These are phyloP conservation scores for Penicillium tannophilum DNA, from an alignment of 495 filamentous ascomycete genomes.

Conservation along the genomic window DNA sequence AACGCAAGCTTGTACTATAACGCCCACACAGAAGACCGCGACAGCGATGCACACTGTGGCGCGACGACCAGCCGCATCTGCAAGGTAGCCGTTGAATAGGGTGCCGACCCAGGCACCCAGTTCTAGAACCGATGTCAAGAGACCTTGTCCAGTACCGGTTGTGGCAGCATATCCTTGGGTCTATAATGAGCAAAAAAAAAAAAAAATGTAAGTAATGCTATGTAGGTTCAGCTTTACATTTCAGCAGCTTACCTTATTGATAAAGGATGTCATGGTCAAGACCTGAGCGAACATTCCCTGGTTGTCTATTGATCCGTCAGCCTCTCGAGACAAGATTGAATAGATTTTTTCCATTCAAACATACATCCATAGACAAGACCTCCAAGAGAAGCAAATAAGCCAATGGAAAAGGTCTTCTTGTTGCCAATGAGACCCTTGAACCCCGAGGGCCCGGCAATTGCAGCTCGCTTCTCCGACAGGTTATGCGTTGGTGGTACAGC, in stretches of 20 bases:
- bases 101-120: slow-evolving; percentile 82
- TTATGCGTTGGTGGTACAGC: not conserved
- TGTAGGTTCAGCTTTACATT: not conserved
- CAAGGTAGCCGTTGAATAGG: slow-evolving; percentile 71
- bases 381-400: slow-evolving; percentile 39
- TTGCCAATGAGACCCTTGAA: slow-evolving; percentile 33
- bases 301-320: slow-evolving; percentile 26
- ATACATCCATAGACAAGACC: slow-evolving; percentile 42
- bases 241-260: slow-evolving; percentile 19
- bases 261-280: slow-evolving; percentile 36
- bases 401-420: slow-evolving; percentile 36
- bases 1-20: slow-evolving; percentile 69
- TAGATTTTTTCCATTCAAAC: slow-evolving; percentile 9
- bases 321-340: not conserved
- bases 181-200: slow-evolving; percentile 2
- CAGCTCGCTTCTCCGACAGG: slow-evolving; percentile 37
- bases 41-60: slow-evolving; percentile 70
- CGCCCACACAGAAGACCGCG: slow-evolving; percentile 71
- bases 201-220: not conserved
- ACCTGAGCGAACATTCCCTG: slow-evolving; percentile 44
- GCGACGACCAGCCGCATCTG: slow-evolving; percentile 72
- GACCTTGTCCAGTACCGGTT: slow-evolving; percentile 57
- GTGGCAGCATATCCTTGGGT: slow-evolving; percentile 38
- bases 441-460: slow-evolving; percentile 31
- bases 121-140: slow-evolving; percentile 77